Evolutionary conservation across 2,329 filamentous ascomycete genomes (phyloP).

Genomic region (Thielaviopsis populi): DNA sequence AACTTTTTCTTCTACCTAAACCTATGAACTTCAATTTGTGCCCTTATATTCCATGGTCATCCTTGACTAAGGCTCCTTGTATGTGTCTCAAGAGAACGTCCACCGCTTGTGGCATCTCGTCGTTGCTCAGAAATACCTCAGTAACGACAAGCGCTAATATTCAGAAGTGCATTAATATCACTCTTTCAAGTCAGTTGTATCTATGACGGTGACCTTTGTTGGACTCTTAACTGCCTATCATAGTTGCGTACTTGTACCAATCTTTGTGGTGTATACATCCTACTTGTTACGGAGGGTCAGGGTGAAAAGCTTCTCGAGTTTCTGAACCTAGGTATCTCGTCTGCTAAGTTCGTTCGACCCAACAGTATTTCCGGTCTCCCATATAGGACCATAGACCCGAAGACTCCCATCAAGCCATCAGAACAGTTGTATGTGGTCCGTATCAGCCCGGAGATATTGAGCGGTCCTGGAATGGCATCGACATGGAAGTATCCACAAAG

Average conservation of each 20-base stretch:
- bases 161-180: no score
- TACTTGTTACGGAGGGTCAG: slow-evolving; percentile 27
- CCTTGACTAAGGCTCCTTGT: neutral
- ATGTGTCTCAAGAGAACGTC: no score
- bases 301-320: slow-evolving; percentile 35
- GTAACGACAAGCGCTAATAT: no score
- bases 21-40: neutral
- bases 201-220: no score
- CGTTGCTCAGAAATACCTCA: no score
- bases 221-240: no score
- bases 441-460: slow-evolving; percentile 33
- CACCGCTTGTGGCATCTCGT: no score
- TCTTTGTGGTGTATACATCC: slow-evolving; percentile 24
- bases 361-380: neutral
- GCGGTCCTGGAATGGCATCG: no score
- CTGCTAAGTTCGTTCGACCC: slow-evolving; percentile 24
- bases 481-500: no score
- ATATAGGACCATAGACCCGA: slow-evolving; percentile 19
- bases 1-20: slow-evolving; percentile 9
- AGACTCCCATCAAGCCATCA: slow-evolving; percentile 23
- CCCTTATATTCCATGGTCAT: neutral
- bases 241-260: no score
- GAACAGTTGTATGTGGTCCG: slow-evolving; percentile 32
- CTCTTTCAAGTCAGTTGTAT: no score
- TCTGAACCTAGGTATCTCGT: slow-evolving; percentile 38